phyloP scores from a whole-genome alignment of 169 alveolate genomes.

The Amoebophrya sp. region DNA sequence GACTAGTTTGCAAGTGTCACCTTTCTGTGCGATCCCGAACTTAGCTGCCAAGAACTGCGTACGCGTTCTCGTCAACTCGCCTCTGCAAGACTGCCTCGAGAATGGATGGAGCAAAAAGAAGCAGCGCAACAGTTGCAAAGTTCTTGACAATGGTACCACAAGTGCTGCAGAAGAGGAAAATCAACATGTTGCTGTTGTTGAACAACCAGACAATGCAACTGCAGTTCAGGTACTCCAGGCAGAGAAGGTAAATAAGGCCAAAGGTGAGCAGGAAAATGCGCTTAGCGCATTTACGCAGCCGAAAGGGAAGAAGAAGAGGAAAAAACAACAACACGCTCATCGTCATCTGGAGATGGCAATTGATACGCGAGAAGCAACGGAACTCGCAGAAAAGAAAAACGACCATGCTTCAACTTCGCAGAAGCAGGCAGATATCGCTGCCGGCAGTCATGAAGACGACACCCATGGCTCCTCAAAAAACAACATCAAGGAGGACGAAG shows the following conservation, averaged over 20 bases:
- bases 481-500: too few species aligned
- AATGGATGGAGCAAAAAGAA: not conserved
- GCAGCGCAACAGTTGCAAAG: not conserved
- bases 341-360: too few species aligned
- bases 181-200: not conserved
- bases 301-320: not conserved
- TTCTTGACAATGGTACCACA: not conserved
- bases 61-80: not conserved
- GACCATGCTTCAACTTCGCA: too few species aligned
- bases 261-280: too few species aligned
- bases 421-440: too few species aligned
- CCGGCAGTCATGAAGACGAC: too few species aligned
- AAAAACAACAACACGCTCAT: not conserved
- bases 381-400: too few species aligned
- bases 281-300: too few species aligned
- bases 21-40: not conserved
- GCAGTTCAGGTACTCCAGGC: not conserved
- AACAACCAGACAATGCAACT: not conserved
- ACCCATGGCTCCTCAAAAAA: too few species aligned
- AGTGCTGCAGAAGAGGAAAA: not conserved
- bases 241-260: too few species aligned
- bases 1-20: not conserved
- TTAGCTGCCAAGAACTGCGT: not conserved
- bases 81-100: not conserved
- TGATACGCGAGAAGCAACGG: too few species aligned